phyloP scores from a whole-genome alignment of 345 rosid genomes.

The Turnera subulata region DNA sequence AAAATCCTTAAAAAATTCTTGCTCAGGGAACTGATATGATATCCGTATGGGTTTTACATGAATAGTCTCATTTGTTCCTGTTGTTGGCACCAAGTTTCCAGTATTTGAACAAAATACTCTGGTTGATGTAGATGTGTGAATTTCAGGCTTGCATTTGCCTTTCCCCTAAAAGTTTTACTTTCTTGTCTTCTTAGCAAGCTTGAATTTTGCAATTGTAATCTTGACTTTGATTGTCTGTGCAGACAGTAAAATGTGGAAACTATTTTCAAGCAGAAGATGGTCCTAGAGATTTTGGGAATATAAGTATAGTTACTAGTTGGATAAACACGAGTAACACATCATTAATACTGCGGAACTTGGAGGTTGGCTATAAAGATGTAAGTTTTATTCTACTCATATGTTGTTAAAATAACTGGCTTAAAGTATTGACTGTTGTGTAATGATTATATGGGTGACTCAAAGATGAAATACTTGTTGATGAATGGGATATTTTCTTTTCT shows the following conservation, averaged over 20 bases:
- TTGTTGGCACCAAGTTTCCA: too few relatives aligned
- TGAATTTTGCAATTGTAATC: neutral
- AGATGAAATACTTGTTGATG: neutral
- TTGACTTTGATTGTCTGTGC: slow-evolving; percentile 18
- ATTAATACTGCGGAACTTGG: slow-evolving; percentile 62
- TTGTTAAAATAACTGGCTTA: neutral
- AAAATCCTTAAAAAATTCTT: too few relatives aligned
- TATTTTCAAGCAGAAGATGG: slow-evolving; percentile 79
- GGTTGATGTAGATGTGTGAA: too few relatives aligned
- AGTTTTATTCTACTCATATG: slow-evolving; percentile 1
- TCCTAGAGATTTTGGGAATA: slow-evolving; percentile 77
- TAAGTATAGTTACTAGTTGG: slow-evolving; percentile 54
- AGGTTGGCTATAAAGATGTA: slow-evolving; percentile 76
- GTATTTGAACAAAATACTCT: too few relatives aligned
- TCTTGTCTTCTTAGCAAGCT: neutral
- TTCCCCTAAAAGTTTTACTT: too few relatives aligned
- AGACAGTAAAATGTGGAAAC: slow-evolving; percentile 78
- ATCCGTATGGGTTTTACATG: too few relatives aligned
- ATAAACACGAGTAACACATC: slow-evolving; percentile 48
- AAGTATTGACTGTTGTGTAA: neutral
- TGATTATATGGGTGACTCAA: neutral
- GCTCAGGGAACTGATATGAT: too few relatives aligned
- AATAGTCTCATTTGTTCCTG: too few relatives aligned
- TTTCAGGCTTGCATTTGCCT: too few relatives aligned
- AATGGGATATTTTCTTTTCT: too few relatives aligned